Evolutionary conservation across 2,329 filamentous ascomycete species (phyloP), one percentile per base, ranked within the genome.

Genomic region (Colletotrichum costaricense): DNA sequence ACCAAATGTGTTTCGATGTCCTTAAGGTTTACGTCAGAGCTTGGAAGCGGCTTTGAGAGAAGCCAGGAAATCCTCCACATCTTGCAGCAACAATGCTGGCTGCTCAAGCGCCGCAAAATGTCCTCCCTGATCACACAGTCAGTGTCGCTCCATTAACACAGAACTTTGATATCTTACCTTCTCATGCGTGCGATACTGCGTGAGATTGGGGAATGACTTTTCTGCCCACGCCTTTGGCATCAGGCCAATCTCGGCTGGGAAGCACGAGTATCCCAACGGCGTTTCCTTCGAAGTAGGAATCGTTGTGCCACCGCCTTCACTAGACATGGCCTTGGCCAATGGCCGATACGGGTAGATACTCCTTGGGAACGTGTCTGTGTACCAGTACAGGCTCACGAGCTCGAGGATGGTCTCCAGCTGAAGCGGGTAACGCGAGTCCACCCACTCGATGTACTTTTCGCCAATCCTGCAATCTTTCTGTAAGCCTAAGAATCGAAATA

Each of bases 381-480:
- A 81, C 88, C 89, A 91, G 76, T 89, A 91, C 4, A 91, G 76
- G 2, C 84, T 85, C 16, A 88, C 84, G 24, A 82, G 79, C n/a
- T 85, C 83, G 3, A 91, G 79, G 12, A 91, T 87, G 2, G 81
- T 82, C 46, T 85, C 78, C 8, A 87, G 70, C 1, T 80, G 76
- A 54, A 63, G 75, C 0, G 85, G 85, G 11, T 75, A 62, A 22
- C 78, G 77, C 4, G 80, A 76, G 73, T 90, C 88, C 2, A 81
- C 82, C 88, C 88, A 91, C 5, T 84, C 85, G 0, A 88, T 79
- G 69, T 88, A 88, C 77, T 90, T 91, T 75, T 91, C 89, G 4
- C 86, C 87, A 30, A 91, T 83, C 85, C 85, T 87, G 12, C 1
- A 1, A n/a, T n/a, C n/a, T n/a, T 38, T 54, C 8, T 69, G 58